phyloP scores from a whole-genome alignment of 208 protist genomes.

The Trichomonas gallinae region DNA sequence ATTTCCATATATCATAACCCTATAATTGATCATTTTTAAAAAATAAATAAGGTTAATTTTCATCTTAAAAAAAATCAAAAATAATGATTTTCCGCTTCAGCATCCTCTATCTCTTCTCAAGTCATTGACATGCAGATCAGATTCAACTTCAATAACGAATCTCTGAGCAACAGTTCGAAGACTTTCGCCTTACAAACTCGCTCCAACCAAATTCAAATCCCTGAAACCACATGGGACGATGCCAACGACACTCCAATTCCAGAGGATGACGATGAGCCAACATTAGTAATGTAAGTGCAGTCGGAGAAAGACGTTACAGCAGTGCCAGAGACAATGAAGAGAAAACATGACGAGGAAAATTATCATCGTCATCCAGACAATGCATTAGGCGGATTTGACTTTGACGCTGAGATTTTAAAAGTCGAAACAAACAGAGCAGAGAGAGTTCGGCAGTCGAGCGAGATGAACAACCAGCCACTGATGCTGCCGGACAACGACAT shows the following conservation, averaged over 20 bases:
- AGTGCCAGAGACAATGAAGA: neutral
- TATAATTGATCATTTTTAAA: neutral
- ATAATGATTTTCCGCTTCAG: neutral
- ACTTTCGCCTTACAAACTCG: neutral
- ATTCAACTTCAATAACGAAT: neutral
- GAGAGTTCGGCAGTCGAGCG: neutral
- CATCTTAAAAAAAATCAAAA: neutral
- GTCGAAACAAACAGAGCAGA: neutral
- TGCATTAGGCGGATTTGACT: neutral
- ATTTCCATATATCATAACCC: neutral
- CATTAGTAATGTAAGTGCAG: too few relatives aligned
- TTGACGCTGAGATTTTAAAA: neutral
- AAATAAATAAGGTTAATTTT: too few relatives aligned
- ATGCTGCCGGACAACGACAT: neutral
- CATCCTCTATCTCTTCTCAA: neutral
- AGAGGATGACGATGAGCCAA: neutral
- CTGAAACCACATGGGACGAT: neutral
- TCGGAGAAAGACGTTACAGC: neutral
- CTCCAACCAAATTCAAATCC: neutral
- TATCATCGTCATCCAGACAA: neutral
- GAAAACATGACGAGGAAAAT: neutral
- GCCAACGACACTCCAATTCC: neutral
- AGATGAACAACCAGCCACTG: neutral
- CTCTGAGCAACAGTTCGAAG: neutral
- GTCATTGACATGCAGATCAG: too few relatives aligned